These are phyloP conservation scores for Phtheirospermum japonicum DNA, from an alignment of 257 asterid species.

Conservation along the genomic window DNA sequence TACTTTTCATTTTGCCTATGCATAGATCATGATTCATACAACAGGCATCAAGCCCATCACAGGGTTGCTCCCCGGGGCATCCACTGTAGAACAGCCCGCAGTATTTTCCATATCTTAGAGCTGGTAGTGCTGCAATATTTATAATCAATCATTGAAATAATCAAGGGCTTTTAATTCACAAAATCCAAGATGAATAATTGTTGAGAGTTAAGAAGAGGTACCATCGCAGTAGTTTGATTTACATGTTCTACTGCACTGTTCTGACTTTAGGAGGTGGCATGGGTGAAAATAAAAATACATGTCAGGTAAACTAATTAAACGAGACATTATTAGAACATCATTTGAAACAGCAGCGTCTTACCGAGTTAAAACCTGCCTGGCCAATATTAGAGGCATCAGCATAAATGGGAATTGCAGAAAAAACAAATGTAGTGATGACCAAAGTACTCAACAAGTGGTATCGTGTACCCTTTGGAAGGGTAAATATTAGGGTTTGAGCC, in stretches of 20 bases:
- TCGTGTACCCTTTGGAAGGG: no score
- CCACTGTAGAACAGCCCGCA: constrained; percentile 88
- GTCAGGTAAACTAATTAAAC: no score
- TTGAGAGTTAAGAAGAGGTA: background rate
- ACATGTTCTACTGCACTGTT: background rate
- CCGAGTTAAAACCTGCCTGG: no score
- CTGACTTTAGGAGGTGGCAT: background rate
- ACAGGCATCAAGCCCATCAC: constrained; percentile 87
- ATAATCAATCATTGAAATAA: background rate
- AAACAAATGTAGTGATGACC: no score
- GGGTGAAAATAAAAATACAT: no score
- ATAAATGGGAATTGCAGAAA: no score
- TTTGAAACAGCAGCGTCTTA: no score
- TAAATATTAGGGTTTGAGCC: no score
- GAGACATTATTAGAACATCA: no score
- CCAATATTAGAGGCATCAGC: no score
- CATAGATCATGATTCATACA: constrained; percentile 87
- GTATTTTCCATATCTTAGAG: constrained; percentile 84
- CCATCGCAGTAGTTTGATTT: background rate
- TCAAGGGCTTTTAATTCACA: no score
- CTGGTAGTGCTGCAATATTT: constrained; percentile 73
- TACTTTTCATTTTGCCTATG: constrained; percentile 60
- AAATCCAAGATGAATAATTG: background rate
- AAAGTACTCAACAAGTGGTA: no score
- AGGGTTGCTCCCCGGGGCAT: constrained; percentile 90